Percentiles rank a stretch among this genome's conserved stretches.
phyloP scores from a whole-genome alignment of 495 filamentous ascomycete genomes.

The Annulohypoxylon nitens region DNA sequence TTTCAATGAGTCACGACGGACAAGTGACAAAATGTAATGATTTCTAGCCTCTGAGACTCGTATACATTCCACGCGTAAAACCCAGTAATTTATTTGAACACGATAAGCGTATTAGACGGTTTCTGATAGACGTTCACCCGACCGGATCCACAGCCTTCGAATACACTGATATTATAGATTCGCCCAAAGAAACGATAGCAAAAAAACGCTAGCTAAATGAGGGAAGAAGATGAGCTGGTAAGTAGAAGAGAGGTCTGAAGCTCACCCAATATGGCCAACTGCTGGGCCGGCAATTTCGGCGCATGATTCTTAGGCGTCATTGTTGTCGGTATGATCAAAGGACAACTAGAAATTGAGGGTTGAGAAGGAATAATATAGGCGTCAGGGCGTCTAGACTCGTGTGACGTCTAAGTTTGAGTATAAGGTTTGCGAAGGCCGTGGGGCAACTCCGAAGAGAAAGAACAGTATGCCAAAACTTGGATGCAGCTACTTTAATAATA shows the following conservation, averaged over 20 bases:
- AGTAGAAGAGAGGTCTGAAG: conserved; percentile 31
- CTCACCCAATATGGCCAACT: conserved; percentile 75
- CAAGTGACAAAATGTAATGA: neutral
- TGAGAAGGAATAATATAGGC: neutral
- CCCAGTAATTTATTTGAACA: conserved; percentile 38
- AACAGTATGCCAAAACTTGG: neutral
- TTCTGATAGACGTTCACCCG: neutral
- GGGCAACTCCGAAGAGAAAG: neutral
- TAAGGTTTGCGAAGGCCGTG: neutral
- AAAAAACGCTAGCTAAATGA: neutral
- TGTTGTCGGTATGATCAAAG: conserved; percentile 13
- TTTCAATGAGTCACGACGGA: conserved; percentile 45
- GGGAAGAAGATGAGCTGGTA: neutral
- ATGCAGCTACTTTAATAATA: conserved; percentile 11
- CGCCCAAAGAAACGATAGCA: neutral
- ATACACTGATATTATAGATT: conserved; percentile 10
- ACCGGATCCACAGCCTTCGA: neutral
- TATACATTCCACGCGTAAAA: conserved; percentile 4
- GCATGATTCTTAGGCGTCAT: conserved; percentile 55
- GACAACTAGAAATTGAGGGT: neutral
- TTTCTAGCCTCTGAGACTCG: conserved; percentile 8
- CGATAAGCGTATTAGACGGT: conserved; percentile 17
- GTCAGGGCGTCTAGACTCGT: neutral
- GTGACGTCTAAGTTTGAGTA: neutral
- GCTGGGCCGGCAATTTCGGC: conserved; percentile 61